phyloP scores from a whole-genome alignment of 192 early-diverging fungal genomes.

The Umbelopsis isabellina region DNA sequence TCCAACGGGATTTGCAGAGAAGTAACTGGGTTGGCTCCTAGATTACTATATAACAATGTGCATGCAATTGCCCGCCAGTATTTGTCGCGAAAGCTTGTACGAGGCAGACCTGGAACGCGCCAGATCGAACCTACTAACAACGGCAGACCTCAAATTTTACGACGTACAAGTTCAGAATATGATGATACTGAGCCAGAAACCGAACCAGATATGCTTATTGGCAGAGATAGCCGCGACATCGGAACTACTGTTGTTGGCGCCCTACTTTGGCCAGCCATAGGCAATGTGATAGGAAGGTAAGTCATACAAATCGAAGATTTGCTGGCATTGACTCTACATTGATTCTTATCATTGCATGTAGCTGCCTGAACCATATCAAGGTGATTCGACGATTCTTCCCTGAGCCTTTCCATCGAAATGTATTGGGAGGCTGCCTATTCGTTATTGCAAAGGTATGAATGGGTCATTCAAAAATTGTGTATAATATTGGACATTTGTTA shows the following conservation, averaged over 20 bases:
- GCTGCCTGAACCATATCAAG: constrained; percentile 12
- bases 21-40: not conserved
- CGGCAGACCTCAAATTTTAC: not conserved
- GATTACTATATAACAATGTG: constrained; percentile 22
- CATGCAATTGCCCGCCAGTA: constrained; percentile 19
- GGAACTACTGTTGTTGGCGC: constrained; percentile 67
- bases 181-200: constrained; percentile 23
- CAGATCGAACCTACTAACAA: not conserved
- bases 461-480: constrained; percentile 15
- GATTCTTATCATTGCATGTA: not conserved
- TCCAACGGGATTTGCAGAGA: not conserved
- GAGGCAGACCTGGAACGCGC: constrained; percentile 22
- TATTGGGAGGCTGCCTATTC: constrained; percentile 38
- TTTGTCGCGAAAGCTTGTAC: constrained; percentile 12
- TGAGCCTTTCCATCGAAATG: constrained; percentile 37
- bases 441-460: constrained; percentile 32
- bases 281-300: constrained; percentile 64
- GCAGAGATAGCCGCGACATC: constrained; percentile 55
- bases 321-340: not conserved
- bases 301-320: not conserved
- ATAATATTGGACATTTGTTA: constrained; percentile 54
- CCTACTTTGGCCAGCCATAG: constrained; percentile 66
- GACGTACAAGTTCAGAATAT: not conserved
- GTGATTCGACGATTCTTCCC: constrained; percentile 27
- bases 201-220: constrained; percentile 56